Conservation (phyloP, 1,284 basidiomycete genomes). For the Cryptococcus sp. region DNA sequence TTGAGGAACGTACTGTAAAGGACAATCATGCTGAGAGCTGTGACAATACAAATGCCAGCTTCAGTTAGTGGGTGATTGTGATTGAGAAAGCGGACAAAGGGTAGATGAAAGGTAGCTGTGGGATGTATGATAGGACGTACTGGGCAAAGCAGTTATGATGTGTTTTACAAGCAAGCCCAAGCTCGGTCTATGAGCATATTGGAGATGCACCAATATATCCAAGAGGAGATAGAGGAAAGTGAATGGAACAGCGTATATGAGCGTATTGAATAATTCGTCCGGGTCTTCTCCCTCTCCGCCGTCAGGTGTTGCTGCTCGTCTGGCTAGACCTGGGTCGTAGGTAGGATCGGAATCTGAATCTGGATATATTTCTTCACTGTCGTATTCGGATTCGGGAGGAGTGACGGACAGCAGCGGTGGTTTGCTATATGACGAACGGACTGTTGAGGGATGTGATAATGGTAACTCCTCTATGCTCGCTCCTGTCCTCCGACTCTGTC, state of each 20-base stretch:
- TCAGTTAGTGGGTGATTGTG: neutral
- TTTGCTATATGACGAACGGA: no score
- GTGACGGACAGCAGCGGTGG: no score
- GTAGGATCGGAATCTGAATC: no score
- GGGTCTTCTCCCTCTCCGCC: slow-evolving; percentile 1
- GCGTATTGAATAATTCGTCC: slow-evolving; percentile 51
- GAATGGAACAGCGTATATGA: slow-evolving; percentile 50
- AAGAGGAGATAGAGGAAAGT: slow-evolving; percentile 48
- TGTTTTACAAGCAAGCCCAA: slow-evolving; percentile 21
- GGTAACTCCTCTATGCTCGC: no score
- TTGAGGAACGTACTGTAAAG: slow-evolving; percentile 36
- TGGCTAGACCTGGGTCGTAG: no score
- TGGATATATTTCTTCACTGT: no score
- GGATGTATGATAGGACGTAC: slow-evolving; percentile 20
- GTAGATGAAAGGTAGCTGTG: neutral
- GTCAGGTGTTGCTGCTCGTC: no score
- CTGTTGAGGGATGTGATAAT: no score
- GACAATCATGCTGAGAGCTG: slow-evolving; percentile 43
- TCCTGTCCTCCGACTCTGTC: no score
- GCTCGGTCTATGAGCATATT: slow-evolving; percentile 38
- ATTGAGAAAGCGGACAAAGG: neutral
- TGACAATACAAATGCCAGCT: neutral
- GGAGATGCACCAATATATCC: slow-evolving; percentile 47
- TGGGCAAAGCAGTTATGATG: slow-evolving; percentile 36
- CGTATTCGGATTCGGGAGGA: no score